Percentiles rank a stretch among this genome's conserved stretches.
These are phyloP conservation scores for Pseudogymnoascus sp. DNA, from an alignment of 2,329 filamentous ascomycete species.

Conservation along the genomic window DNA sequence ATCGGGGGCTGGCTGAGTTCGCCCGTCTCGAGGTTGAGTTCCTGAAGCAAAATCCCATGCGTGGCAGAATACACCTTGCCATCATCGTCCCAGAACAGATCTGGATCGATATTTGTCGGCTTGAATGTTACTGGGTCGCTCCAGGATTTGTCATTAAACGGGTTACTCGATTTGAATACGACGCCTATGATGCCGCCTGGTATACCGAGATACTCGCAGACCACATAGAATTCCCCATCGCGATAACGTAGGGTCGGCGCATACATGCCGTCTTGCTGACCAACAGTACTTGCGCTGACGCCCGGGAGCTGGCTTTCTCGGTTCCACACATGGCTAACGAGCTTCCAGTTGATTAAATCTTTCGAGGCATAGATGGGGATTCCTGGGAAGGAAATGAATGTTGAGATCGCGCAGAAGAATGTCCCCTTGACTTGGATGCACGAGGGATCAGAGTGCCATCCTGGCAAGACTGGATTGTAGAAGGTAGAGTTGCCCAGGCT, in stretches of 20 bases:
- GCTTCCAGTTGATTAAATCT: conserved; percentile 44
- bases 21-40: conserved; percentile 42
- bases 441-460: conserved; percentile 54
- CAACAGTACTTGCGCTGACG: background rate
- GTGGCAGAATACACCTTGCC: conserved; percentile 51
- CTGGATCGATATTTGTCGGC: conserved; percentile 56
- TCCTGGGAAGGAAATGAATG: conserved; percentile 55
- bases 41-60: conserved; percentile 30
- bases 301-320: conserved; percentile 44
- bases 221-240: conserved; percentile 38
- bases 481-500: background rate
- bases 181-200: background rate
- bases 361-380: conserved; percentile 53
- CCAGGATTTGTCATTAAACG: conserved; percentile 51
- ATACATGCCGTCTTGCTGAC: conserved; percentile 36
- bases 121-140: conserved; percentile 53
- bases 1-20: conserved; percentile 44
- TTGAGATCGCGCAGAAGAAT: conserved; percentile 54
- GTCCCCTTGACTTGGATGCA: conserved; percentile 40
- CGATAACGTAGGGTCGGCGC: conserved; percentile 41
- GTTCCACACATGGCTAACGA: conserved; percentile 45
- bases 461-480: conserved; percentile 23
- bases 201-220: conserved; percentile 39
- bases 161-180: conserved; percentile 37
- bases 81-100: conserved; percentile 50